Evolutionary conservation across 75 land plant species (phyloP), one percentile per base, ranked within the genome.

Genomic region (Cryptomeria japonica): DNA sequence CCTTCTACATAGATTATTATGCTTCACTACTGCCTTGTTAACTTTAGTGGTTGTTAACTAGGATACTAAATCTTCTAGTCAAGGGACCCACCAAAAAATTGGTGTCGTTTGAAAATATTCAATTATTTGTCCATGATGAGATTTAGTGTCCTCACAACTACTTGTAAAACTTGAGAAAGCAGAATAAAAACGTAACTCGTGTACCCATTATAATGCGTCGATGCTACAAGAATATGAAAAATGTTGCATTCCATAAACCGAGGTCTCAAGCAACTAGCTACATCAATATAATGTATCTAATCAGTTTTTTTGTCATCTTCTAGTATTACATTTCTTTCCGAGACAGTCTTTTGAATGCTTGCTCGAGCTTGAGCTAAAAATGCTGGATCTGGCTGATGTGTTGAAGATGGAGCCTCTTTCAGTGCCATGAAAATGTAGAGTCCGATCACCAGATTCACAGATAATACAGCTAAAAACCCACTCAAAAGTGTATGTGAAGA

Each of bases 391-490:
- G 98, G 98, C 75, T 91, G 88, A 73, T 92, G 97, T 86, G 91
- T 87, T 11, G 84, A 41, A 37, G 51, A 72, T 15, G 92, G 68
- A 42, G 95, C 93, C 88, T 96, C 97, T 89, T 87, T 92, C 91
- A 96, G 86, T 78, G 98, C 98, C 92, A 95, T 89, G 44, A 86
- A 72, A 41, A 96, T 94, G 87, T 96, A 96, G 85, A 90, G 39
- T 16, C 80, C 93, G 49, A 96, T 94, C 56, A 94, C 95, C 44
- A 96, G 32, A 92, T 95, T 95, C 36, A 96, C 97, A 22, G 97
- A 94, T 86, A 96, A 86, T 1, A 96, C 98, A 72, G 98, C 98
- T 46, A 96, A 88, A 47, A 93, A 90, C 58, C 98, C 98, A 88
- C 98, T 95, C 83, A 92, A 41, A n/a, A 95, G 88, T 9, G 98